Base-by-base conservation (phyloP, 2,329 filamentous ascomycete species). In the Phialemoniopsis sp. region DNA sequence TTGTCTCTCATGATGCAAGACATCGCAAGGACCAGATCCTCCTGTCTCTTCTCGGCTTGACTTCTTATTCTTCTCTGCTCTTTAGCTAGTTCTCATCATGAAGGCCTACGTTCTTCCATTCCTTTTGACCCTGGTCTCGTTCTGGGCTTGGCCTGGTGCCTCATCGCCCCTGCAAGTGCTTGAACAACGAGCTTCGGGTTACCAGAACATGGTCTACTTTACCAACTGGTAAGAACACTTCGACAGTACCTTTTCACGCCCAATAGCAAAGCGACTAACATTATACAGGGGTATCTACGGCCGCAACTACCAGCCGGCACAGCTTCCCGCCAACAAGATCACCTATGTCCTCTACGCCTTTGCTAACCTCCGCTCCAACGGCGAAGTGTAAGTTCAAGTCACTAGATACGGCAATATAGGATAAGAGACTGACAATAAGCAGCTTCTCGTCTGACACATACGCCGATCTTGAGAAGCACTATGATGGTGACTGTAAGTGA, bases 341-440 rank as follows among this genome's bases (percentile, higher is more conserved):
- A 91, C 85, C 1, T 87, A 93, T 51, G 70, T 95, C 2, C 71
- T 95, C 3, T 95, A 79, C 53, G 76, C 89, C 3, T 95, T 95
- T 60, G 85, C 87, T 52, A 90, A 94, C 54, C 61, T 94, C 14
- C 68, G 70, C 8, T 58, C 76, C 1, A 77, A 84, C 38, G 89
- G 89, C 28, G 84, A 87, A 51, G 85, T 91, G 63, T 84, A 73
- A 54, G 71, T 58, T 7, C 19, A 15, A 16, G 18, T 15, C 8
- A 10, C 14, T 5, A 17, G 17, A 13, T 32, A 13, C 12, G 5
- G 2, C 12, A 13, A 12, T 7, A 17, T 12, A 19, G 13, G 6
- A 15, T 13, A 19, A 13, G 14, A 38, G 44, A n/a, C 32, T 14
- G 37, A 33, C 29, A 18, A 39, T 8, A 26, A 13, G n/a, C 17